phyloP scores from a whole-genome alignment of 495 filamentous ascomycete species.

The Xylaria cubensis region DNA sequence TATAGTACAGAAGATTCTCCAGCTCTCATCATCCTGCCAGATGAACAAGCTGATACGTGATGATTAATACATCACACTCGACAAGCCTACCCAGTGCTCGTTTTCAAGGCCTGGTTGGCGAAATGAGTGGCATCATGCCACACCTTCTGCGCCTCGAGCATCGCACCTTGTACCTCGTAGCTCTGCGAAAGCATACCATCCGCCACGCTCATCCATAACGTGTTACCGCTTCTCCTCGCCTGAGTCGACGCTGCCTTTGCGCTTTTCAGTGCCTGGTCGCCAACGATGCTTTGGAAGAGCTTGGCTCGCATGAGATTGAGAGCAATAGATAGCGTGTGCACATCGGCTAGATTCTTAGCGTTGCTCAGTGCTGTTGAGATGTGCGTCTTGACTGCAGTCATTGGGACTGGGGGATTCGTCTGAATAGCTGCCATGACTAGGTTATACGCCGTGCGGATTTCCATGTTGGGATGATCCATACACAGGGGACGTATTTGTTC shows the following conservation, averaged over 20 bases:
- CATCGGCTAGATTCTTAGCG: constrained; percentile 63
- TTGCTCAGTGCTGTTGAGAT: constrained; percentile 66
- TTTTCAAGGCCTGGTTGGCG: constrained; percentile 35
- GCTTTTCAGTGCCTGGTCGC: constrained; percentile 90
- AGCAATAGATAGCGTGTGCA: constrained; percentile 81
- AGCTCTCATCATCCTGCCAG: neutral
- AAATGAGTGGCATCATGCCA: constrained; percentile 41
- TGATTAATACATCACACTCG: neutral
- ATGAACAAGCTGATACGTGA: neutral
- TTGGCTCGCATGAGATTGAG: constrained; percentile 84
- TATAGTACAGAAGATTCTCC: constrained; percentile 18
- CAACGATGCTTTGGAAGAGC: constrained; percentile 86
- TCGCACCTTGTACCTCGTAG: constrained; percentile 73
- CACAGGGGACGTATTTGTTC: constrained; percentile 71
- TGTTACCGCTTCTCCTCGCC: constrained; percentile 76
- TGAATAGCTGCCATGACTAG: constrained; percentile 74
- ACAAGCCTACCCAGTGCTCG: constrained; percentile 29
- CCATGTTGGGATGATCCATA: constrained; percentile 68
- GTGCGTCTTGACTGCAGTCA: constrained; percentile 77
- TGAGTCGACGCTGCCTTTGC: constrained; percentile 75
- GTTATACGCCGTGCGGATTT: constrained; percentile 78
- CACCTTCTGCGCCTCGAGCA: constrained; percentile 61
- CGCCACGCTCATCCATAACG: constrained; percentile 85
- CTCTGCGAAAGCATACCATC: constrained; percentile 80
- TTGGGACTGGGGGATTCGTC: constrained; percentile 58